phyloP scores from a whole-genome alignment of 164 flowering plant genomes.

The Annona squamosa region DNA sequence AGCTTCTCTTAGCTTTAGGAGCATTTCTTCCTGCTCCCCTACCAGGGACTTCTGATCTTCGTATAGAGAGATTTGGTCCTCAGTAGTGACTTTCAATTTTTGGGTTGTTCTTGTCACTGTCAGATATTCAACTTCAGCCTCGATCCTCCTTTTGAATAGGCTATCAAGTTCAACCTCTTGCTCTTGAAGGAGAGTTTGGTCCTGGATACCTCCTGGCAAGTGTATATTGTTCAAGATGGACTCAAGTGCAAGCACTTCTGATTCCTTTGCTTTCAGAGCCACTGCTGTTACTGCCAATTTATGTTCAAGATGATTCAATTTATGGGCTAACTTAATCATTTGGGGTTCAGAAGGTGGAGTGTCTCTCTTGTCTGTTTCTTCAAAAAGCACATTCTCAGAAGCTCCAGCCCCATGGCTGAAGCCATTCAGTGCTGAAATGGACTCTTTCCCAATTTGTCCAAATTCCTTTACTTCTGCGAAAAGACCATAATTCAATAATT shows the following conservation, averaged over 20 bases:
- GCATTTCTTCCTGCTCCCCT: constrained; percentile 28
- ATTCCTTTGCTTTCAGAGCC: constrained; percentile 28
- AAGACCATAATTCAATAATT: not conserved
- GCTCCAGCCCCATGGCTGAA: constrained; percentile 11
- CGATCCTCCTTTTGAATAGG: constrained; percentile 46
- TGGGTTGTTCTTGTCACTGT: constrained; percentile 26
- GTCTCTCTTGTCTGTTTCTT: constrained; percentile 14
- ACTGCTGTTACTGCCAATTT: constrained; percentile 33
- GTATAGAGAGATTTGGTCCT: constrained; percentile 19
- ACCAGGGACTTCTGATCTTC: constrained; percentile 27
- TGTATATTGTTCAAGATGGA: constrained; percentile 15
- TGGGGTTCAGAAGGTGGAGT: constrained; percentile 14
- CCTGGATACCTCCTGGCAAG: constrained; percentile 20
- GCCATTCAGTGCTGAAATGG: constrained; percentile 7
- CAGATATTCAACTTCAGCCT: constrained; percentile 58
- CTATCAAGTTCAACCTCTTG: constrained; percentile 34
- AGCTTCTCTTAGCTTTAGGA: constrained; percentile 27
- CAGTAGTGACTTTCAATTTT: constrained; percentile 22
- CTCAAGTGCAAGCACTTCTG: constrained; percentile 38
- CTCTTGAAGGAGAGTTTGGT: constrained; percentile 9
- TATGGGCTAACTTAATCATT: constrained; percentile 26
- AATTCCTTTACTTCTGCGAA: constrained; percentile 54
- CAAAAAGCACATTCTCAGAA: constrained; percentile 22
- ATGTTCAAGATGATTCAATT: constrained; percentile 29
- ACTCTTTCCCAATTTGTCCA: constrained; percentile 47